phyloP scores from a whole-genome alignment of 306 rosid genomes.

The Prunus persica region DNA sequence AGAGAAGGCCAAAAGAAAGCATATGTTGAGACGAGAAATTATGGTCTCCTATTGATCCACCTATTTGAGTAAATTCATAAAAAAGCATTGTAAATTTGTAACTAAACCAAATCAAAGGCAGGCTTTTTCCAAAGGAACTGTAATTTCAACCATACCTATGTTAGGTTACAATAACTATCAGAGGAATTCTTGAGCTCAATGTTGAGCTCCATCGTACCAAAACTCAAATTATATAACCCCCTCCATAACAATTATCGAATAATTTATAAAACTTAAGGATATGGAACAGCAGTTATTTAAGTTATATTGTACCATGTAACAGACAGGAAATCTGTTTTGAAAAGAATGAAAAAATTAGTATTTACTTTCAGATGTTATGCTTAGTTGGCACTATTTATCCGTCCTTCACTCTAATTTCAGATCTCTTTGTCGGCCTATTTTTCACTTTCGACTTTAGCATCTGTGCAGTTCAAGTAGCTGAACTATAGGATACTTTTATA shows the following conservation, averaged over 20 bases:
- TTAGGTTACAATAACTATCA: neutral
- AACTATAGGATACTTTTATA: neutral
- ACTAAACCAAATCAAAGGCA: neutral
- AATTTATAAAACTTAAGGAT: neutral
- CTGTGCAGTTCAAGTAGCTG: neutral
- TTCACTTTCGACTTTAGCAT: neutral
- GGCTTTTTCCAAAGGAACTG: neutral
- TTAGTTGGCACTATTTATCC: neutral
- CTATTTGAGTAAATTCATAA: neutral
- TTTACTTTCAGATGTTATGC: neutral
- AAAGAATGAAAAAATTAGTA: neutral
- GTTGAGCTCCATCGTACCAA: neutral
- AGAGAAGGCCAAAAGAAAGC: no score
- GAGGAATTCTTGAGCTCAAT: neutral
- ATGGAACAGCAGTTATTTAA: neutral
- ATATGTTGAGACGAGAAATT: no score
- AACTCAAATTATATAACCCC: neutral
- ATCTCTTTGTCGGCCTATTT: neutral
- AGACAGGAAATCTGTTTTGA: neutral
- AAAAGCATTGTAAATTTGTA: neutral
- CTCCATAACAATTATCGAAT: neutral
- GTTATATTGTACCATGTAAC: neutral
- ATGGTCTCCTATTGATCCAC: neutral
- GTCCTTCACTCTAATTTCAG: neutral
- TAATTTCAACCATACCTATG: no score